Evolutionary conservation across 176 grass and related monocot species (phyloP), one percentile per base, ranked within the genome.

Genomic region (Musa beccarii): DNA sequence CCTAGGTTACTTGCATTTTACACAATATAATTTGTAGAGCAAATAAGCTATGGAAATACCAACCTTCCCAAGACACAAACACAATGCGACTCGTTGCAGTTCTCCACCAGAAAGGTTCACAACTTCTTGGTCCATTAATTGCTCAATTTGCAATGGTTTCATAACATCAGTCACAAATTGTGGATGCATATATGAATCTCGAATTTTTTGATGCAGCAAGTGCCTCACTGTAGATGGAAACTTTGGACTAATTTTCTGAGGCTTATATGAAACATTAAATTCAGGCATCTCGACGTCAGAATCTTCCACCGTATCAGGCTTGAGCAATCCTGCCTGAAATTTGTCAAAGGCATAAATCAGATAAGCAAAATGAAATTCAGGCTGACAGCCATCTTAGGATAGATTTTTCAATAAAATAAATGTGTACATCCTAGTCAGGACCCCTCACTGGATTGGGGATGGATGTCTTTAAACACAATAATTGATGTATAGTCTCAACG

Each of bases 81-180:
- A 96, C 66, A 96, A 70, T 71, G 93, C 93, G 11, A 96, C 93
- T 81, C 93, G 81, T 90, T 96, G 93, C 52, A 96, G 87, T 78
- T 96, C 93, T 83, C 93, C 93, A 83, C 93, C 93, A 86, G 93
- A 96, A 70, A 96, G 86, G 86, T 96, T 92, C 73, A 92, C 55
- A 54, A 96, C 89, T 72, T 92, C 87, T 75, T 90, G 89, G 81
- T 96, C 93, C 89, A 96, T 88, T 24, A 96, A 78, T 81, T 84
- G 89, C 77, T 96, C 93, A 73, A 96, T 92, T 90, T 92, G 93
- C 49, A 96, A 83, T 59, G 93, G 93, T 79, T 96, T 96, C 93
- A 96, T 96, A 9, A 96, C 93, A 85, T 96, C 93, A 69, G 90
- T 92, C 14, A 86, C 76, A 50, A 96, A 96, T 65, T 96, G 93